Percentiles rank a stretch among this genome's conserved stretches.
Evolutionary conservation across 257 asterid genomes (phyloP).

Genomic region (Capsicum baccatum): DNA sequence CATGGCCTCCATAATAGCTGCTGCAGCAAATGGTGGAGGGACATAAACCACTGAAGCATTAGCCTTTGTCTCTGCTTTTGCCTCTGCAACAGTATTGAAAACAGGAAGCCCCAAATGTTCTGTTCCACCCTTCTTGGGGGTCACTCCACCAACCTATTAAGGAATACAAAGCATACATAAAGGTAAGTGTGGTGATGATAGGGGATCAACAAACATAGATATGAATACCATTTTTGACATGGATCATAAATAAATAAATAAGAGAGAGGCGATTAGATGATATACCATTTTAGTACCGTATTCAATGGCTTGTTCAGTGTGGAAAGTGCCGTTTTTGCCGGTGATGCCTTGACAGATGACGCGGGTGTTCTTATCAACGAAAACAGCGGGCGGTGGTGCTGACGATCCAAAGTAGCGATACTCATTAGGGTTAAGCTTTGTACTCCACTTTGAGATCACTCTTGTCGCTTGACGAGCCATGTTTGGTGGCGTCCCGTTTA

Average conservation of each 20-base stretch:
- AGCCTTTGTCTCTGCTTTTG: conserved; percentile 91
- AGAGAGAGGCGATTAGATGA: not conserved
- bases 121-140: conserved; percentile 94
- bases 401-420: conserved; percentile 76
- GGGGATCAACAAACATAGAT: too few relatives aligned
- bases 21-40: conserved; percentile 95
- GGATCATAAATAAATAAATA: not conserved
- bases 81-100: conserved; percentile 87
- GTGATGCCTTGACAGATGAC: conserved; percentile 95
- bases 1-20: conserved; percentile 87
- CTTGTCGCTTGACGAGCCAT: conserved; percentile 79
- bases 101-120: conserved; percentile 98
- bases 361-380: conserved; percentile 93
- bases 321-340: conserved; percentile 93
- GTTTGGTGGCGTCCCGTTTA: conserved; percentile 19
- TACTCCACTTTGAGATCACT: conserved; percentile 60
- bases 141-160: conserved; percentile 94
- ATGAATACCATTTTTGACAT: not conserved
- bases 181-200: not conserved
- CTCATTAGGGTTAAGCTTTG: conserved; percentile 56
- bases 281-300: conserved; percentile 93
- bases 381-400: conserved; percentile 81
- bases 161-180: conserved; percentile 1
- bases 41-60: conserved; percentile 92
- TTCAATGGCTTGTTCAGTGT: conserved; percentile 95